phyloP scores from a whole-genome alignment of 73 alveolate species.

The Paramecium caudatum region DNA sequence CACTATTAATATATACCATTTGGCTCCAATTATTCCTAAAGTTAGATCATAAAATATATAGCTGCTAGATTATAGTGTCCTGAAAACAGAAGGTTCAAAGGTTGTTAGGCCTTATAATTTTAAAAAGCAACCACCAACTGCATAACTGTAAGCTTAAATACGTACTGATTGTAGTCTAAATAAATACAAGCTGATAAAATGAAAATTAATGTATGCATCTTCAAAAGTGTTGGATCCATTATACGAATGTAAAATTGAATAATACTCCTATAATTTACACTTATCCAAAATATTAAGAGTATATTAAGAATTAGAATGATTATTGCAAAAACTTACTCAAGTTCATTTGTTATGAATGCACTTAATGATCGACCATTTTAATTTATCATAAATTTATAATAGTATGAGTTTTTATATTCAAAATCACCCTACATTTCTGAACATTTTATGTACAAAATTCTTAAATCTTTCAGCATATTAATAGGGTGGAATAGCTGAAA shows the following conservation, averaged over 20 bases:
- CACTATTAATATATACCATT: not conserved
- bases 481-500: slow-evolving; percentile 63
- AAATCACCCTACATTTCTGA: no score
- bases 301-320: slow-evolving; percentile 7
- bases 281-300: not conserved
- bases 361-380: no score
- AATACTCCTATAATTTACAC: not conserved
- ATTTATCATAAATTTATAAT: no score
- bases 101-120: not conserved
- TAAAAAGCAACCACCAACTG: not conserved
- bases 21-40: slow-evolving; percentile 20
- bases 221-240: slow-evolving; percentile 29
- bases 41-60: slow-evolving; percentile 10
- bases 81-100: slow-evolving; percentile 16
- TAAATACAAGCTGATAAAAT: not conserved
- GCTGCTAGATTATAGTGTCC: slow-evolving; percentile 22
- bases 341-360: slow-evolving; percentile 3
- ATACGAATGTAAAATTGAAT: slow-evolving; percentile 1
- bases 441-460: slow-evolving; percentile 40
- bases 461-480: slow-evolving; percentile 55
- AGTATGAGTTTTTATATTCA: no score
- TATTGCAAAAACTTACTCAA: slow-evolving; percentile 15
- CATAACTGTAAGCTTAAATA: slow-evolving; percentile 13
- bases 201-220: not conserved
- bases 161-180: not conserved